Evolutionary conservation across 345 rosid species (phyloP), one percentile per base, ranked within the genome.

Genomic region (Melaleuca quinquenervia): DNA sequence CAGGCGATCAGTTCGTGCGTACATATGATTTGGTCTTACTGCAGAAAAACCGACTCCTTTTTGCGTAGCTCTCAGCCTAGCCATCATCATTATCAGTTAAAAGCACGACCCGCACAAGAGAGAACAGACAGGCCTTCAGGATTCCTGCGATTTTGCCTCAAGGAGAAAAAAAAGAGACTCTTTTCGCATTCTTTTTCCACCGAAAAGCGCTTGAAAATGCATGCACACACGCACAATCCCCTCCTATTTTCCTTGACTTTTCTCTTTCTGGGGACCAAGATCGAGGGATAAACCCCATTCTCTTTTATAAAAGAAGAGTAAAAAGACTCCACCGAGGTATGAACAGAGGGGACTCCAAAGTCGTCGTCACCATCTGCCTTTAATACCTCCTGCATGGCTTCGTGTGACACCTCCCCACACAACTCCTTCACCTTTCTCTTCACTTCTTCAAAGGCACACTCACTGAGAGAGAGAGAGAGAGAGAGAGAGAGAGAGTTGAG

Each of bases 81-180:
- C 48, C 80, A 5, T 36, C 48, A 70, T 70, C 80, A 70, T 70
- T 70, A 10, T 41, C 18, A 6, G 80, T 70, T 70, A 32, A 36
- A 70, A 15, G 11, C 2, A 18, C 70, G 36, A 41, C 48, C 48
- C 80, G 6, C 80, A 18, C 76, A 64, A 21, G 18, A 90, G 92
- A 90, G 93, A 93, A 90, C 84, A 83, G 86, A 88, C 94, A 92
- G 54, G 84, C 84, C 83, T 90, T 89, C 95, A 89, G 89, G 86
- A 93, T 89, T 92, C 93, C 94, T 92, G 94, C 93, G 87, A 83
- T 29, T 89, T 86, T 89, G 85, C 84, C 18, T 64, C 53, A 85
- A 44, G 27, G 50, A 82, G 48, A 29, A 50, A 55, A 87, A 29
- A 50, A 55, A 87, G 85, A 21, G 83, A 74, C 70, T 85, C 82